Base-by-base conservation (phyloP, 202 grass and related monocot genomes). In the Setaria viridis region DNA sequence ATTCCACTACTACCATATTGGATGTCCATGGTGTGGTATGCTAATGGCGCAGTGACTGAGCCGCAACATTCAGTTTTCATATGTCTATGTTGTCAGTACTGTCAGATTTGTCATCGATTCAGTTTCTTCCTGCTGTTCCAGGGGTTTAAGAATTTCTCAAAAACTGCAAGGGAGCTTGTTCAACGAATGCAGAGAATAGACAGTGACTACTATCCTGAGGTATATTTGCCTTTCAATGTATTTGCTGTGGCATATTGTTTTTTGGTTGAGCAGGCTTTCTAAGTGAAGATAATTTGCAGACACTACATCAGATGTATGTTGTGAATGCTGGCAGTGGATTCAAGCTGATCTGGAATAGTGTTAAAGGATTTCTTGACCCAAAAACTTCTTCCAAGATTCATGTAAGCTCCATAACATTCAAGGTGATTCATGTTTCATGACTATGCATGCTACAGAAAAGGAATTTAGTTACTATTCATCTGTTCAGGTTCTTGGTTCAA, bases 321-420 rank as follows among this genome's bases (percentile, higher is more conserved):
- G 92, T 97, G 62, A 97, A 97, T 84, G 94, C 94, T 1, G 94
- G 92, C 32, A 85, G 87, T 78, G 94, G 94, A 46, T 97, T 97
- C 86, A 94, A 97, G 77, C 70, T 97, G 83, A 82, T 97, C 21
- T 97, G 94, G 94, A 94, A 94, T 78, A 97, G 88, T 81, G 69
- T 97, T 55, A 97, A 97, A 78, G 92, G 90, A 30, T 97, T 97
- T 90, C 94, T 97, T 30, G 94, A 97, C 47, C 92, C 90, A 57
- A 94, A 97, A 89, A 97, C 92, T 42, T 90, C 94, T 70, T 92
- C 92, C 7, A 97, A 97, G 82, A 97, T 97, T 78, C 94, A 97
- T 88, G 94, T 97, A 94, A 71, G 82, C 62, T 84, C 35, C 13
- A 76, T 78, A 37, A 59, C 20, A 69, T 89, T 1, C 67, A 67